Evolutionary conservation across 1,284 basidiomycete species (phyloP).

Genomic region (Puccinia novopanici): DNA sequence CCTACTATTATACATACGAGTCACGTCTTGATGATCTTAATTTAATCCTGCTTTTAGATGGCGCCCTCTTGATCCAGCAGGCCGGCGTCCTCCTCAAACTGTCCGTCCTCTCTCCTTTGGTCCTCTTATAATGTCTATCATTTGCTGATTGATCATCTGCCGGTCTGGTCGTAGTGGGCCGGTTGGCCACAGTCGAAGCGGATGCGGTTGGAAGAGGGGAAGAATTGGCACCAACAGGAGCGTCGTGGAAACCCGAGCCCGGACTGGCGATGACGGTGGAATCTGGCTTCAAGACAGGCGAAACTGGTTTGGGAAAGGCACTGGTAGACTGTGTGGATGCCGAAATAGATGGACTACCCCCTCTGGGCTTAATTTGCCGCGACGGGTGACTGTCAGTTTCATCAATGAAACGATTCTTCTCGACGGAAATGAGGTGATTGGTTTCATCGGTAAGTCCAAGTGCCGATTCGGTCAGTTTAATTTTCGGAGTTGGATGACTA

Average conservation of each 20-base stretch:
- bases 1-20: not conserved
- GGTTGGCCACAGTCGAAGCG: not conserved
- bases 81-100: slow-evolving; percentile 85
- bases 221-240: not conserved
- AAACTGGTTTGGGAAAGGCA: not conserved
- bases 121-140: slow-evolving; percentile 18
- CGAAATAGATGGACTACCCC: not conserved
- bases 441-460: slow-evolving; percentile 26
- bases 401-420: not conserved
- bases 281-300: not conserved
- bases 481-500: not conserved
- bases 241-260: not conserved
- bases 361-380: not conserved
- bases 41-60: slow-evolving; percentile 53
- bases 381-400: not conserved
- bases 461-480: slow-evolving; percentile 15
- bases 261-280: not conserved
- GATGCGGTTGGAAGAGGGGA: not conserved
- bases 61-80: slow-evolving; percentile 81
- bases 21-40: not conserved
- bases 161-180: slow-evolving; percentile 6
- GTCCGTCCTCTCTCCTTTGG: slow-evolving; percentile 63
- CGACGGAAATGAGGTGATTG: slow-evolving; percentile 13
- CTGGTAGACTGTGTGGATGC: not conserved
- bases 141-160: slow-evolving; percentile 12